Evolutionary conservation across 2,329 filamentous ascomycete genomes (phyloP).

Genomic region (Cephalotrichum gorgonifer): DNA sequence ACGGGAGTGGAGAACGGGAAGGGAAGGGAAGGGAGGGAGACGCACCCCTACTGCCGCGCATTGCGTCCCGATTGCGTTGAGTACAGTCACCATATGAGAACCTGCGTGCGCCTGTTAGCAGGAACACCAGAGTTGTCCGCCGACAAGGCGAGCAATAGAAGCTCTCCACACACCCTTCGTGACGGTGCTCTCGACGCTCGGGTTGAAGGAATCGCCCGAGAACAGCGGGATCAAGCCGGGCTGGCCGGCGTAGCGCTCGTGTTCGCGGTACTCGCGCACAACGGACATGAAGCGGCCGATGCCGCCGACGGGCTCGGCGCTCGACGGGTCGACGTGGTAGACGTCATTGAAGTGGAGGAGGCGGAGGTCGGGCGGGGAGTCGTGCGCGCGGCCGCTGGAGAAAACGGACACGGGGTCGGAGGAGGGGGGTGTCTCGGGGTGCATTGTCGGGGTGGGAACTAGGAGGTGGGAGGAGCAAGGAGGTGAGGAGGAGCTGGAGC

Average conservation of each 20-base stretch:
- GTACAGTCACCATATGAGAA: constrained; percentile 76
- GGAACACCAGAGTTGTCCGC: not conserved
- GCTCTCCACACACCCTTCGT: constrained; percentile 58
- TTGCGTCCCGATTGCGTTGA: constrained; percentile 69
- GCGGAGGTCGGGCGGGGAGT: constrained; percentile 55
- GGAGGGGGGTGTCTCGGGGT: not conserved
- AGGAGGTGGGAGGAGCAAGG: not conserved
- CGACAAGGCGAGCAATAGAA: not conserved
- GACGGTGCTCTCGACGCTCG: constrained; percentile 76
- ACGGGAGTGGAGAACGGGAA: no score
- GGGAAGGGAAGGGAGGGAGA: no score
- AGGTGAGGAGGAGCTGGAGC: not conserved
- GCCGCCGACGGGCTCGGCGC: constrained; percentile 75
- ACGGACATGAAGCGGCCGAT: constrained; percentile 71
- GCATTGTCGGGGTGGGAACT: not conserved
- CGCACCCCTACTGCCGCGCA: constrained; percentile 73
- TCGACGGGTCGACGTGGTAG: constrained; percentile 70
- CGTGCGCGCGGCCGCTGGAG: constrained; percentile 9
- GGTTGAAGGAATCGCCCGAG: constrained; percentile 88
- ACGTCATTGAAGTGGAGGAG: constrained; percentile 89
- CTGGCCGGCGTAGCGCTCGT: constrained; percentile 49
- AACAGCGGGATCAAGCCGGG: constrained; percentile 67
- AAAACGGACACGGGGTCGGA: constrained; percentile 4
- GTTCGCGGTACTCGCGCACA: constrained; percentile 61
- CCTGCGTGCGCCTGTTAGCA: constrained; percentile 26